Evolutionary conservation across 306 rosid genomes (phyloP).

Genomic region (Hippophae gyantsensis): DNA sequence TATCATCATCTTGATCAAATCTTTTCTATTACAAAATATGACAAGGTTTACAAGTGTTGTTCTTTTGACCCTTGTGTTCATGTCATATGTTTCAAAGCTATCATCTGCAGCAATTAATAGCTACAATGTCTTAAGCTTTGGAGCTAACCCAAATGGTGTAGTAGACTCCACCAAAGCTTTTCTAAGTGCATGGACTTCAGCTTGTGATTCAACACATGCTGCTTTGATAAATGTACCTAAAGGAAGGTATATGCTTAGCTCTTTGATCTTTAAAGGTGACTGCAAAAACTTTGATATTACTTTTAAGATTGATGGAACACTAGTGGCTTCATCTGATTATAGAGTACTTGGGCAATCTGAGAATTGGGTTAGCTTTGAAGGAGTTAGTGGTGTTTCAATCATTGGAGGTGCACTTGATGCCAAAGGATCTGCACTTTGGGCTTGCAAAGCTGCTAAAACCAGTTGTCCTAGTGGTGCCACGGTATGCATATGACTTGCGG

Average conservation of each 20-base stretch:
- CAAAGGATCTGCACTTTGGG: constrained; percentile 18
- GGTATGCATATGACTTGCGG: background rate
- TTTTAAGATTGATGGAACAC: constrained; percentile 32
- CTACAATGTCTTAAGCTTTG: constrained; percentile 9
- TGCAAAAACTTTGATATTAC: constrained; percentile 22
- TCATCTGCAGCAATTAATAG: background rate
- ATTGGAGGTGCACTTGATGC: constrained; percentile 45
- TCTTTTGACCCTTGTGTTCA: too few relatives aligned
- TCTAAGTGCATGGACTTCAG: constrained; percentile 13
- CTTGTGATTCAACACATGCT: background rate
- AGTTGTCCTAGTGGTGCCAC: constrained; percentile 13
- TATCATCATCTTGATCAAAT: too few relatives aligned
- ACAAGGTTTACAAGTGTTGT: too few relatives aligned
- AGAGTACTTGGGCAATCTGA: constrained; percentile 11
- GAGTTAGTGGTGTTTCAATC: constrained; percentile 30
- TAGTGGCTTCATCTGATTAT: constrained; percentile 35
- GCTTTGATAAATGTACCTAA: constrained; percentile 1
- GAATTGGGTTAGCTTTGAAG: constrained; percentile 30
- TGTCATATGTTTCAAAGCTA: too few relatives aligned
- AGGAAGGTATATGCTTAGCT: constrained; percentile 11
- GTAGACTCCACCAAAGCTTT: constrained; percentile 15
- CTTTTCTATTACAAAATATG: too few relatives aligned
- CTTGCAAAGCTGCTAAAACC: constrained; percentile 6
- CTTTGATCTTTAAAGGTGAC: background rate
- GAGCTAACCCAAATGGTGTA: constrained; percentile 12